phyloP scores from a whole-genome alignment of 2,329 filamentous ascomycete species.

The Fusarium decemcellulare region DNA sequence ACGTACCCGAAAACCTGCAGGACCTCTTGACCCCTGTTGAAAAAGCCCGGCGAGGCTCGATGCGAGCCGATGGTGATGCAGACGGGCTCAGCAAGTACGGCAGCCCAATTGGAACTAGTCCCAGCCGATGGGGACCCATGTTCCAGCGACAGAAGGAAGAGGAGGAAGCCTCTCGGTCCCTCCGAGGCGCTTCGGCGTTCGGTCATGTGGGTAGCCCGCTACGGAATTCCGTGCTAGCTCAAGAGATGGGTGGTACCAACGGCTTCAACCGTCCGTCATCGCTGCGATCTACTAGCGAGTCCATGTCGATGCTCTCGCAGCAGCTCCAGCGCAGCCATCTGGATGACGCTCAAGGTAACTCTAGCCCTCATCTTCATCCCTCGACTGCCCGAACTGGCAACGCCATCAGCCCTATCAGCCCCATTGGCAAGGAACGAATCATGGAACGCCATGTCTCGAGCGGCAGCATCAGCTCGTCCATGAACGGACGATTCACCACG shows the following conservation, averaged over 20 bases:
- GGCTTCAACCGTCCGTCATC: slow-evolving; percentile 57
- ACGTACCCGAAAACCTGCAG: slow-evolving; percentile 81
- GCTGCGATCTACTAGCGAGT: slow-evolving; percentile 61
- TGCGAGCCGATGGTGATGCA: slow-evolving; percentile 69
- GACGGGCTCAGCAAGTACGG: slow-evolving; percentile 71
- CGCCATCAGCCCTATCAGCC: slow-evolving; percentile 55
- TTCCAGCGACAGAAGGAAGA: slow-evolving; percentile 74
- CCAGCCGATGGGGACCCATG: slow-evolving; percentile 72
- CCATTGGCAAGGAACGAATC: slow-evolving; percentile 58
- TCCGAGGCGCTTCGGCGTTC: slow-evolving; percentile 66
- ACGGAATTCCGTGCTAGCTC: slow-evolving; percentile 73
- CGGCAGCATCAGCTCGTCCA: slow-evolving; percentile 68
- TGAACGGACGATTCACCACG: slow-evolving; percentile 71
- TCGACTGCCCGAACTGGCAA: slow-evolving; percentile 55
- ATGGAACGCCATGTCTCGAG: slow-evolving; percentile 73
- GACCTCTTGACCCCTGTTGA: slow-evolving; percentile 77
- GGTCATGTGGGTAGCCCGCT: slow-evolving; percentile 77
- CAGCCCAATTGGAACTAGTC: slow-evolving; percentile 71
- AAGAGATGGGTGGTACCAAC: slow-evolving; percentile 62
- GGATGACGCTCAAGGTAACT: slow-evolving; percentile 59
- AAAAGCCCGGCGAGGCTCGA: slow-evolving; percentile 74
- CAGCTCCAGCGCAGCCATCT: slow-evolving; percentile 74
- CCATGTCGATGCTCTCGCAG: slow-evolving; percentile 72
- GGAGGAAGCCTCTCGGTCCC: slow-evolving; percentile 60
- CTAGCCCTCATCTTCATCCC: slow-evolving; percentile 67